Evolutionary conservation across 805 yeast genomes (phyloP).

Genomic region (Kazachstania viticola): DNA sequence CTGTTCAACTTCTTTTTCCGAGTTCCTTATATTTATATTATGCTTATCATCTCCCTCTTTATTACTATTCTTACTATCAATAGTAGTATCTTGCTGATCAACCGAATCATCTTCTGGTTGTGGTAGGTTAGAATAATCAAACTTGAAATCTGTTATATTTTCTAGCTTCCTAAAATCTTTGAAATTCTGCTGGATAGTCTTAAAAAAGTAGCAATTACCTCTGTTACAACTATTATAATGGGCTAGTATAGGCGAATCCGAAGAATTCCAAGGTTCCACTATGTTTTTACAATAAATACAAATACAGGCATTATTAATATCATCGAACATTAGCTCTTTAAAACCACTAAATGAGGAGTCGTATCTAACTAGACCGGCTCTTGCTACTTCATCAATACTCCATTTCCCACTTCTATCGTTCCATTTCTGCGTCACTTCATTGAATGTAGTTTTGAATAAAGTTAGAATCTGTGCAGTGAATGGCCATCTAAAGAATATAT

Average conservation of each 20-base stretch:
- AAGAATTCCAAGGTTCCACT: constrained; percentile 29
- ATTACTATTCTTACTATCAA: too few species aligned
- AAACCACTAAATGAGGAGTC: constrained; percentile 36
- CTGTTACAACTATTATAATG: constrained; percentile 27
- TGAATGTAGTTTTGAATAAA: constrained; percentile 3
- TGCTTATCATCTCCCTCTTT: too few species aligned
- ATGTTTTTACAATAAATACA: constrained; percentile 49
- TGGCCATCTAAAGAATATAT: constrained; percentile 14
- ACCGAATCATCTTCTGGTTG: too few species aligned
- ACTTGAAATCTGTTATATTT: not conserved
- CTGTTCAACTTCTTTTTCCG: too few species aligned
- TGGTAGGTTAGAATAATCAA: too few species aligned
- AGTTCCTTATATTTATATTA: too few species aligned
- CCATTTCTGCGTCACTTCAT: constrained; percentile 1
- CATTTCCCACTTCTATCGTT: constrained; percentile 5
- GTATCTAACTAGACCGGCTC: constrained; percentile 43
- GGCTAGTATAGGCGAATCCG: constrained; percentile 31
- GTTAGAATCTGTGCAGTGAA: constrained; percentile 4
- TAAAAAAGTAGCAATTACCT: constrained; percentile 17
- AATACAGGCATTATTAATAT: constrained; percentile 36
- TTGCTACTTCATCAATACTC: constrained; percentile 31
- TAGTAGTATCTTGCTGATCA: too few species aligned
- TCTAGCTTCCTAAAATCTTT: constrained; percentile 1
- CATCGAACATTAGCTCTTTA: constrained; percentile 17
- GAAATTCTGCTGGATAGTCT: constrained; percentile 1